phyloP scores from a whole-genome alignment of 2,329 filamentous ascomycete species.

The Trichoderma sp. region DNA sequence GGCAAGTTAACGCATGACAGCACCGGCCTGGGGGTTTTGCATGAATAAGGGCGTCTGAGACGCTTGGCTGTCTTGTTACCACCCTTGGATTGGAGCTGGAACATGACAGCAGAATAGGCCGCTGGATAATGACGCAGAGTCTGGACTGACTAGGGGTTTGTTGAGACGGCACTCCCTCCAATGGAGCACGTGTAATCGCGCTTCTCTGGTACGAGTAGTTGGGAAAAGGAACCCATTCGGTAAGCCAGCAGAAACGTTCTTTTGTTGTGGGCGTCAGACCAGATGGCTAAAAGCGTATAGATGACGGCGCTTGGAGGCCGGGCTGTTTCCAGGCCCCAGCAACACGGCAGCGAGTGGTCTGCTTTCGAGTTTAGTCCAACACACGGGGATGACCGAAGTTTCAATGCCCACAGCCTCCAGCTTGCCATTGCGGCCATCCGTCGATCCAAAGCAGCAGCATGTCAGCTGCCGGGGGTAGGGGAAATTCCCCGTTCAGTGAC shows the following conservation, averaged over 20 bases:
- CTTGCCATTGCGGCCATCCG: neutral
- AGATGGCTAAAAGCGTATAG: neutral
- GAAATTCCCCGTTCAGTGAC: neutral
- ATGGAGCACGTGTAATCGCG: neutral
- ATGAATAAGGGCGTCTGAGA: constrained; percentile 9
- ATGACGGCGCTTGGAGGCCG: constrained; percentile 4
- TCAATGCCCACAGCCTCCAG: constrained; percentile 1
- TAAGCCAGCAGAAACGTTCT: neutral
- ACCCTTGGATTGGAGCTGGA: neutral
- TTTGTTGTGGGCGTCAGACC: neutral
- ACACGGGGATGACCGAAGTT: constrained; percentile 20
- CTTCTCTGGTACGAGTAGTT: neutral
- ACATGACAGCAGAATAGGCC: neutral
- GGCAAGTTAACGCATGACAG: neutral
- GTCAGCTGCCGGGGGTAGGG: neutral
- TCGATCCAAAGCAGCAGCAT: constrained; percentile 11
- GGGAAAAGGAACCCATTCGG: neutral
- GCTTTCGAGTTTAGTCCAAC: neutral
- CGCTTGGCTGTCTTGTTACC: neutral
- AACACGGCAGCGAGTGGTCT: constrained; percentile 2
- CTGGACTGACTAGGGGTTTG: neutral
- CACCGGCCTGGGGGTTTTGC: neutral
- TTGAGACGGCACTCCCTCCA: neutral
- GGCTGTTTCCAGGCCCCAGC: constrained; percentile 13
- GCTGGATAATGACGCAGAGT: constrained; percentile 7